These are phyloP conservation scores for Hansfordia pulvinata DNA, from an alignment of 2,329 filamentous ascomycete species.

Conservation along the genomic window DNA sequence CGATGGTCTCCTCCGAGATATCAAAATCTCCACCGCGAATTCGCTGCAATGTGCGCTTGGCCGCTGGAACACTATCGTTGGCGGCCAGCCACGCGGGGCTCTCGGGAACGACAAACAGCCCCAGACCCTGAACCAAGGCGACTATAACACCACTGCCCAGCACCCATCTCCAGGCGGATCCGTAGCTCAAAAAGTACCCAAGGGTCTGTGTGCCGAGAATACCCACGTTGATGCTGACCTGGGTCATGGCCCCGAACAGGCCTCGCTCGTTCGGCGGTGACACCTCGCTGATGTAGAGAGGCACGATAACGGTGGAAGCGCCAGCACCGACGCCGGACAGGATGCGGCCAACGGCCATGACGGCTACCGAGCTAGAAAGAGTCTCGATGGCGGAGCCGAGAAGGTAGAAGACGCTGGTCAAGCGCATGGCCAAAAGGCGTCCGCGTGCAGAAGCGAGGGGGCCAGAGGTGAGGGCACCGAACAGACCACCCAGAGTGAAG, in stretches of 20 bases:
- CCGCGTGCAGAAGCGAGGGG: constrained; percentile 68
- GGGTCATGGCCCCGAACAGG: constrained; percentile 74
- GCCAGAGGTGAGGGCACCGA: constrained; percentile 70
- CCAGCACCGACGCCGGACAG: constrained; percentile 76
- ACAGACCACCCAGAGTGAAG: constrained; percentile 78
- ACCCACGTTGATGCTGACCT: constrained; percentile 86
- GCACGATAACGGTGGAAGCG: constrained; percentile 81
- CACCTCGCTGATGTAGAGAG: constrained; percentile 88
- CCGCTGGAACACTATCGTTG: constrained; percentile 45
- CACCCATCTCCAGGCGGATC: constrained; percentile 70
- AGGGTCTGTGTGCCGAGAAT: constrained; percentile 74
- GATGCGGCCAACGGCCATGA: constrained; percentile 62
- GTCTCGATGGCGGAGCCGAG: constrained; percentile 67
- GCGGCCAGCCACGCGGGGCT: constrained; percentile 78
- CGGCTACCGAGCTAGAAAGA: constrained; percentile 48
- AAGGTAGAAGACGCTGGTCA: constrained; percentile 65
- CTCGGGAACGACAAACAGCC: constrained; percentile 68
- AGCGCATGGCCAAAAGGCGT: constrained; percentile 60
- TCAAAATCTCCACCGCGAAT: constrained; percentile 59
- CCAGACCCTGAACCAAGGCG: constrained; percentile 51
- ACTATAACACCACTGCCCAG: constrained; percentile 60
- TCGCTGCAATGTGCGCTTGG: constrained; percentile 55
- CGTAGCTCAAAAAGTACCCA: constrained; percentile 77
- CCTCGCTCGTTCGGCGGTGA: constrained; percentile 63
- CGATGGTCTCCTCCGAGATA: constrained; percentile 58